phyloP scores from a whole-genome alignment of 306 rosid species.

The Adenanthera pavonina region DNA sequence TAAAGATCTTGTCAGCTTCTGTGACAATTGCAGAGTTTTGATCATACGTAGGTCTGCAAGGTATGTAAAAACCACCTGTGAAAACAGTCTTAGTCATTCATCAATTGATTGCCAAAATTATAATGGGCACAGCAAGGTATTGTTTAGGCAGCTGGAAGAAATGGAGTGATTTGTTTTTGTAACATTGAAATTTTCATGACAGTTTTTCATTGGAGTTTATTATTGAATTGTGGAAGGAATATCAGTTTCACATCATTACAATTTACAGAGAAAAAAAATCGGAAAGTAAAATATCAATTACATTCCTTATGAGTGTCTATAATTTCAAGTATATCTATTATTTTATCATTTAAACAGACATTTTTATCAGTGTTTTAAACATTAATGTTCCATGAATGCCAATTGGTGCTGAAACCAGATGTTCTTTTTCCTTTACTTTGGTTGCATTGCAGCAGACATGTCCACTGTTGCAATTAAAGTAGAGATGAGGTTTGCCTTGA shows the following conservation, averaged over 20 bases:
- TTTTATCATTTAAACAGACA: neutral
- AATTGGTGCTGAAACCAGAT: neutral
- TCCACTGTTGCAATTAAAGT: neutral
- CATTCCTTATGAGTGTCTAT: slow-evolving; percentile 15
- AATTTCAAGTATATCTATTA: slow-evolving; percentile 14
- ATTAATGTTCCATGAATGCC: slow-evolving; percentile 18
- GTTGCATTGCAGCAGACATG: slow-evolving; percentile 14
- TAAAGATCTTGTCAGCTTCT: slow-evolving; percentile 45
- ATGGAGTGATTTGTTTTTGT: slow-evolving; percentile 18
- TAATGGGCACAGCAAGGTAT: slow-evolving; percentile 9
- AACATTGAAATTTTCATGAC: slow-evolving; percentile 25
- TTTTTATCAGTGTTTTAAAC: slow-evolving; percentile 7
- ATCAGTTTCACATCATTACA: slow-evolving; percentile 20
- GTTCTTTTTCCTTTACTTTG: neutral
- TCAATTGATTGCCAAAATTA: slow-evolving; percentile 35
- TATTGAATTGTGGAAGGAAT: slow-evolving; percentile 1
- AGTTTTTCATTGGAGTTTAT: slow-evolving; percentile 31
- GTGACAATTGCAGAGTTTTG: slow-evolving; percentile 48
- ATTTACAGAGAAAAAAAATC: neutral
- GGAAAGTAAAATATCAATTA: slow-evolving; percentile 10
- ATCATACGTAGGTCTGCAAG: slow-evolving; percentile 46
- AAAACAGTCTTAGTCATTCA: slow-evolving; percentile 42
- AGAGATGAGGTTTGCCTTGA: slow-evolving; percentile 17
- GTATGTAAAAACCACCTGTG: slow-evolving; percentile 60
- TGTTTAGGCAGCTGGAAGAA: slow-evolving; percentile 14